Percentiles rank a stretch among this genome's conserved stretches.
Evolutionary conservation across 495 filamentous ascomycete genomes (phyloP).

Genomic region (Tuber calosporum): DNA sequence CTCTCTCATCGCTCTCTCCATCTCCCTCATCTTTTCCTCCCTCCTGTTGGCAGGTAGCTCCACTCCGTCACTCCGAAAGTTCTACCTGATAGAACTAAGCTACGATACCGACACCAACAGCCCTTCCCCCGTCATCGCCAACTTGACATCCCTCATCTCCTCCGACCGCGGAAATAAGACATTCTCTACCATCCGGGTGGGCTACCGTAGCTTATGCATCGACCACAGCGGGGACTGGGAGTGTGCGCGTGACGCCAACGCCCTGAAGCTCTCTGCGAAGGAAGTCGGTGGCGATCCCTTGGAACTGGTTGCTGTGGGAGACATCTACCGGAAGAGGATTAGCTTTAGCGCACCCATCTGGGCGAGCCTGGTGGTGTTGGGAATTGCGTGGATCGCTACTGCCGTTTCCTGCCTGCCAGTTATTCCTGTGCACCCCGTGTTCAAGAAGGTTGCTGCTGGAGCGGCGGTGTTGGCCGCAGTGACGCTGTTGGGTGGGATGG

Average conservation of each 20-base stretch:
- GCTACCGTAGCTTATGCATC: slow-evolving; percentile 38
- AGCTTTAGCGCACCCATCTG: slow-evolving; percentile 30
- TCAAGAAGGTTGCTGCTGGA: slow-evolving; percentile 30
- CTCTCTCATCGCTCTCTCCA: slow-evolving; percentile 25
- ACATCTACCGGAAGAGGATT: slow-evolving; percentile 35
- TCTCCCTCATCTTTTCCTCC: slow-evolving; percentile 44
- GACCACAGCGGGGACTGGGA: slow-evolving; percentile 29
- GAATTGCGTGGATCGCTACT: slow-evolving; percentile 22
- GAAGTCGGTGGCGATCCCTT: slow-evolving; percentile 32
- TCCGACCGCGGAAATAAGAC: slow-evolving; percentile 14
- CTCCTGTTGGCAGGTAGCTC: slow-evolving; percentile 39
- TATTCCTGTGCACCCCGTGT: slow-evolving; percentile 27
- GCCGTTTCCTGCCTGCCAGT: slow-evolving; percentile 28
- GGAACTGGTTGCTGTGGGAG: slow-evolving; percentile 32
- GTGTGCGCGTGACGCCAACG: slow-evolving; percentile 13
- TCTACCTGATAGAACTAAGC: slow-evolving; percentile 35
- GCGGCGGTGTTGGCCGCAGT: slow-evolving; percentile 14
- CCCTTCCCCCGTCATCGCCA: slow-evolving; percentile 19
- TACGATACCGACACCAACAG: slow-evolving; percentile 19
- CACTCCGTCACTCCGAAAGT: slow-evolving; percentile 26
- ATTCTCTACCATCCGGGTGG: slow-evolving; percentile 27
- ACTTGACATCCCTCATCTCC: slow-evolving; percentile 29
- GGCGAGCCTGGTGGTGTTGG: slow-evolving; percentile 20
- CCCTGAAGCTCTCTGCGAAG: slow-evolving; percentile 15
- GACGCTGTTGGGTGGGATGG: slow-evolving; percentile 31